Conservation (phyloP, 306 rosid species). For the Ammopiptanthus mongolicus region DNA sequence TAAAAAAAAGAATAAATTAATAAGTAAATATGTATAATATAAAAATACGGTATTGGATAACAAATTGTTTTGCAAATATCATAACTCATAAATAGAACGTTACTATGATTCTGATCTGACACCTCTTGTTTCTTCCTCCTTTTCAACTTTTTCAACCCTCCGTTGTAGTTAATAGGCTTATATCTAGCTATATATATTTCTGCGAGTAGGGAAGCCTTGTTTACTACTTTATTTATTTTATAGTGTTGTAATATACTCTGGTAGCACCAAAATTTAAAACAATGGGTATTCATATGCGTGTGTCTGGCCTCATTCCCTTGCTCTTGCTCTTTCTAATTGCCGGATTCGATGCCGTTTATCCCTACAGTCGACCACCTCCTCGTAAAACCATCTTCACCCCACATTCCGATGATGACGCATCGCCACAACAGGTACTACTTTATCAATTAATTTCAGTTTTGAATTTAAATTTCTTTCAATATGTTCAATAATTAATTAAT, state of each 20-base stretch:
- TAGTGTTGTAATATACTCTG: neutral
- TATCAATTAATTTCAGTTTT: no score
- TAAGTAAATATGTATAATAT: no score
- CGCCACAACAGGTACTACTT: constrained; percentile 36
- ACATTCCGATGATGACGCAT: neutral
- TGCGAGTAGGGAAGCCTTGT: no score
- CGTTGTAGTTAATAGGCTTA: neutral
- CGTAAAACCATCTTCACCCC: constrained; percentile 8
- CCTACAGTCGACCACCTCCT: constrained; percentile 34
- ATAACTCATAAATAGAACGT: neutral
- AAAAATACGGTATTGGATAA: no score
- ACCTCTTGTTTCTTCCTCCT: neutral
- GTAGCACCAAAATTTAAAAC: neutral
- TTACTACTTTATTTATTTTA: neutral
- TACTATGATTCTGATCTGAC: neutral
- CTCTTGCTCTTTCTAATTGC: neutral
- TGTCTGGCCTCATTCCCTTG: neutral
- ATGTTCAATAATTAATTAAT: neutral
- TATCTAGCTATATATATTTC: neutral
- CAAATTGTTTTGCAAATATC: no score
- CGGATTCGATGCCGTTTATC: neutral
- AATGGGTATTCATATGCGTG: neutral
- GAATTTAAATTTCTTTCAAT: neutral
- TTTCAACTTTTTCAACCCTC: neutral
- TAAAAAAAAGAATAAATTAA: no score